Evolutionary conservation across 345 rosid species (phyloP).

Genomic region (Microcos paniculata): DNA sequence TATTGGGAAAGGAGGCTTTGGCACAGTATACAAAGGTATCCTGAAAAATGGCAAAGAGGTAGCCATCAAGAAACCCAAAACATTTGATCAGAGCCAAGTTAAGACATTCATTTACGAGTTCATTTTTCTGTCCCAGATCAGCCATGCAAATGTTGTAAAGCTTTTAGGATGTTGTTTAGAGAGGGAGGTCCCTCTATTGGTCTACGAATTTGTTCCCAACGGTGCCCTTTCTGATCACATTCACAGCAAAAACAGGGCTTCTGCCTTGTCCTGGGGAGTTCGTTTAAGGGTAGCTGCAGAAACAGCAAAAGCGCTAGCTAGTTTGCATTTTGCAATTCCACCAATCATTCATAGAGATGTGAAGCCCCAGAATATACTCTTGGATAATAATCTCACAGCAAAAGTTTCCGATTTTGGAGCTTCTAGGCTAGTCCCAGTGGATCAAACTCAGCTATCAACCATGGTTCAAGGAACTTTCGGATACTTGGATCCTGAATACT

Average conservation of each 20-base stretch:
- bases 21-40: conserved; percentile 46
- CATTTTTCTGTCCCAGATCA: conserved; percentile 39
- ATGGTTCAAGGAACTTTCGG: neutral
- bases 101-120: conserved; percentile 52
- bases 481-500: neutral
- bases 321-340: conserved; percentile 37
- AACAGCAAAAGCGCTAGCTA: conserved; percentile 30
- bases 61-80: conserved; percentile 45
- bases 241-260: conserved; percentile 21
- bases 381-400: conserved; percentile 31
- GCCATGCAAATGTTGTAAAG: conserved; percentile 40
- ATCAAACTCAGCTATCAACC: conserved; percentile 38
- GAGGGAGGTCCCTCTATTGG: conserved; percentile 41
- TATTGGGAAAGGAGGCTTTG: conserved; percentile 41
- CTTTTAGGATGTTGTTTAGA: conserved; percentile 49
- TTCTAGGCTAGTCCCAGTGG: conserved; percentile 36
- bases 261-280: conserved; percentile 30
- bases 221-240: conserved; percentile 44
- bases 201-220: conserved; percentile 38
- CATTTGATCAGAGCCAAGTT: conserved; percentile 34
- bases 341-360: conserved; percentile 40
- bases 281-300: conserved; percentile 38
- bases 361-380: conserved; percentile 39
- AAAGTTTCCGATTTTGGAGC: conserved; percentile 53
- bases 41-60: conserved; percentile 24